A percentile compares a stretch with the other conserved stretches of the same genome.
Conservation (phyloP, 2,329 filamentous ascomycete species). For the Fusarium luffae region DNA sequence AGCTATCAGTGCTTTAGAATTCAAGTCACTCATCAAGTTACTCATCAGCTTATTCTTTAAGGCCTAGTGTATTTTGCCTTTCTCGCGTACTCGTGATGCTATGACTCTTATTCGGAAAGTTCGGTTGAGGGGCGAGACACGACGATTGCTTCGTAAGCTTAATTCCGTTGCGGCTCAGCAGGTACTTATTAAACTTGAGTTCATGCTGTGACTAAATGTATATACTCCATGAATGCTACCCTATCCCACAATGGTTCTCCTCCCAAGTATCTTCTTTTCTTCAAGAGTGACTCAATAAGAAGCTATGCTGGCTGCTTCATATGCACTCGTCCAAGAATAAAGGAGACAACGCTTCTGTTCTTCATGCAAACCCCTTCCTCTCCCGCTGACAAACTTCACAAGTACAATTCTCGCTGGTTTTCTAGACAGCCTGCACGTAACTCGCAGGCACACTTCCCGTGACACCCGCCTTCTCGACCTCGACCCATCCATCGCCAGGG, state of each 20-base stretch:
- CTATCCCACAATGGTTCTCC: constrained; percentile 2
- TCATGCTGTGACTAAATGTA: constrained; percentile 15
- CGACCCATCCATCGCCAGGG: constrained; percentile 93
- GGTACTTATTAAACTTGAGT: constrained; percentile 2
- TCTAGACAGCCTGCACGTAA: constrained; percentile 82
- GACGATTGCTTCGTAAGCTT: constrained; percentile 28
- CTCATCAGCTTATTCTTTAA: background rate
- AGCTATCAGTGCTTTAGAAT: background rate
- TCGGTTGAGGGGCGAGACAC: constrained; percentile 29
- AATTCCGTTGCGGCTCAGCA: constrained; percentile 10
- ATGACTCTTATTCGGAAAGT: constrained; percentile 21
- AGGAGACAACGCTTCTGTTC: background rate
- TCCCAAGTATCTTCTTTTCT: constrained; percentile 17
- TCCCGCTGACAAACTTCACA: constrained; percentile 17
- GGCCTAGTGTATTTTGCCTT: background rate
- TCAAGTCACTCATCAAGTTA: background rate
- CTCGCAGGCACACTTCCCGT: constrained; percentile 93
- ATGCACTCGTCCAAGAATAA: background rate
- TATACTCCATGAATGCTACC: constrained; percentile 25
- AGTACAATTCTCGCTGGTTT: constrained; percentile 19
- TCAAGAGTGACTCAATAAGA: background rate
- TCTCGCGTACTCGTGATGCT: constrained; percentile 1
- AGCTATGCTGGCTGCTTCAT: constrained; percentile 18
- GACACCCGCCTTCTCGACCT: constrained; percentile 90
- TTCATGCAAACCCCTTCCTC: constrained; percentile 1